Base-by-base conservation (phyloP, 495 filamentous ascomycete genomes). In the Physcia stellaris region DNA sequence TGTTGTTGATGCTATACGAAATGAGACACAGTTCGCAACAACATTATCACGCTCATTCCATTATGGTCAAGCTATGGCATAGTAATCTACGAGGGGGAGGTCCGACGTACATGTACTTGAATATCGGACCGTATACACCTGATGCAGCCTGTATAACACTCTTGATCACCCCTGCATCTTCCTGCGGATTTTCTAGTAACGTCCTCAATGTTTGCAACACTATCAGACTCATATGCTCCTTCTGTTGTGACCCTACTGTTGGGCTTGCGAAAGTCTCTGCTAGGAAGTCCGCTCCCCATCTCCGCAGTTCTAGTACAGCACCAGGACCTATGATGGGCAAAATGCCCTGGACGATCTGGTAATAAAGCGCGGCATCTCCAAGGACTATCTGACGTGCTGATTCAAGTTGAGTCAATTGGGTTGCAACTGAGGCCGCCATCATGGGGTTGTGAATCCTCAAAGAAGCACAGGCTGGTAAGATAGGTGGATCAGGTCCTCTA, bases 281-380 rank as follows among this genome's bases (percentile, higher is more conserved):
- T 26, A 99, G 66, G 56, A 99, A 99, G 19, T 95, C 86, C 17
- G 86, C 76, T 17, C 86, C 92, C 92, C 92, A 99, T 78, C 87
- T 68, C 58, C 84, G 79, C 48, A 95, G 61, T 58, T 93, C 83
- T 15, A 94, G 57, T 28, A 67, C 66, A 31, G 80, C 64, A 36
- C 68, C 64, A n/a, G 80, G 71, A 22, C 79, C 80, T 50, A 95
- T 79, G 52, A 96, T 85, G 17, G 86, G 85, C 4, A 95, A 69
- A 40, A 94, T 83, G 19, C 82, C 83, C 55, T 81, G 81, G 40
- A 96, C 73, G 56, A 99, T 86, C 54, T 82, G 83, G 22, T 78
- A 74, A 63, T 95, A 99, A 59, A 86, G 80, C 41, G 69, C 67
- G 23, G 84, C 63, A 60, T 95, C 85, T 30, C 73, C 72, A 32